Percentiles rank a stretch among this genome's conserved stretches.
Evolutionary conservation across 2,329 filamentous ascomycete genomes (phyloP).

Genomic region (Xylaria sp.): DNA sequence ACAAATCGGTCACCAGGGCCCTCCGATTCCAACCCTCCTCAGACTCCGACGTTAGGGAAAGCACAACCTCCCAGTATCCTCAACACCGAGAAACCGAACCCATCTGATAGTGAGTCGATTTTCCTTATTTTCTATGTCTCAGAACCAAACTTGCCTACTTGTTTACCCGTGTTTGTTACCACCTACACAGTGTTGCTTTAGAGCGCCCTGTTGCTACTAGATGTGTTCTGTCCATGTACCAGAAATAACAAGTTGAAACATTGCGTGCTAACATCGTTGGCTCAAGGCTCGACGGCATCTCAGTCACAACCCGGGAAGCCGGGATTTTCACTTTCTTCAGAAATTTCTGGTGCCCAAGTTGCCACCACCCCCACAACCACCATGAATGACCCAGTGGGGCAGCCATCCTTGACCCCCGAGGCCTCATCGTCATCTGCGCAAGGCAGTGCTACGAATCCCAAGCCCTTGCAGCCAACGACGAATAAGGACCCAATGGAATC

Average conservation of each 20-base stretch:
- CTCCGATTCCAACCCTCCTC: neutral
- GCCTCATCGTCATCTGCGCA: neutral
- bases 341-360: no score
- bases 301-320: neutral
- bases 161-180: neutral
- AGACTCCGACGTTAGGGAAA: neutral
- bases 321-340: no score
- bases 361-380: no score
- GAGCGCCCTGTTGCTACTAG: neutral
- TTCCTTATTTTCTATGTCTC: neutral
- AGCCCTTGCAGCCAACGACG: constrained; percentile 12
- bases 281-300: neutral
- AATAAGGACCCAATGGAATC: constrained; percentile 49
- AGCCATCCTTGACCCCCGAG: neutral
- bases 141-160: neutral
- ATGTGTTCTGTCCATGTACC: neutral
- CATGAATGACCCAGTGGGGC: neutral
- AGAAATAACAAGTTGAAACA: neutral
- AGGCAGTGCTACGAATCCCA: neutral
- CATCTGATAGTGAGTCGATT: neutral
- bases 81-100: neutral
- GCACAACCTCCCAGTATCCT: neutral
- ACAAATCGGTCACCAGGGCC: constrained; percentile 1
- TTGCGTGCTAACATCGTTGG: neutral
- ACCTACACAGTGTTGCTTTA: neutral